Evolutionary conservation across 768 basidiomycete genomes (phyloP).

Genomic region (Sporobolomyces pararoseus): DNA sequence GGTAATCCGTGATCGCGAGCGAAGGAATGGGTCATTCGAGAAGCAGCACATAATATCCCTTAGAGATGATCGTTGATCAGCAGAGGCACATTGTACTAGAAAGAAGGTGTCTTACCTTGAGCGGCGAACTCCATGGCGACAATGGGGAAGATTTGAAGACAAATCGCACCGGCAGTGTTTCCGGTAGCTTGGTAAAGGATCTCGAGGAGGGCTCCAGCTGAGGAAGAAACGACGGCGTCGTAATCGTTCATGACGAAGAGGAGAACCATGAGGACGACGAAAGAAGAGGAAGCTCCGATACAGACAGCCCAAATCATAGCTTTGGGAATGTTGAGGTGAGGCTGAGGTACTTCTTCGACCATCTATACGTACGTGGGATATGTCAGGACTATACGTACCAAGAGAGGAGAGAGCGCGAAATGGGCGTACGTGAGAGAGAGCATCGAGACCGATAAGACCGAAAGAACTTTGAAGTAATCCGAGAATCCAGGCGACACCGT

Average conservation of each 20-base stretch:
- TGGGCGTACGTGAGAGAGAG: constrained; percentile 22
- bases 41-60: constrained; percentile 26
- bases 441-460: constrained; percentile 35
- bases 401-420: too few species aligned
- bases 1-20: constrained; percentile 37
- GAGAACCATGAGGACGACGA: constrained; percentile 42
- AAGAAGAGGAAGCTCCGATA: constrained; percentile 37
- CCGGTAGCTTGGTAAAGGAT: constrained; percentile 43
- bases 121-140: constrained; percentile 38
- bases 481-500: constrained; percentile 39
- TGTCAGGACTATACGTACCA: too few species aligned
- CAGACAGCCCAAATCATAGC: constrained; percentile 45
- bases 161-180: constrained; percentile 24
- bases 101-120: too few species aligned
- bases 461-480: constrained; percentile 42
- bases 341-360: constrained; percentile 40
- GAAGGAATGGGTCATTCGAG: constrained; percentile 30
- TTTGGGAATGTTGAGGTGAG: constrained; percentile 40
- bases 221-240: constrained; percentile 30
- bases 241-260: constrained; percentile 43
- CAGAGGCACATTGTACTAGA: too few species aligned
- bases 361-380: neutral
- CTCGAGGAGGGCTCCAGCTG: constrained; percentile 39
- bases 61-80: too few species aligned
- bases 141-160: constrained; percentile 35